A percentile compares a stretch with the other conserved stretches of the same genome.
Evolutionary conservation across 179 eudicot genomes (phyloP).

Genomic region (Gypsophila paniculata): DNA sequence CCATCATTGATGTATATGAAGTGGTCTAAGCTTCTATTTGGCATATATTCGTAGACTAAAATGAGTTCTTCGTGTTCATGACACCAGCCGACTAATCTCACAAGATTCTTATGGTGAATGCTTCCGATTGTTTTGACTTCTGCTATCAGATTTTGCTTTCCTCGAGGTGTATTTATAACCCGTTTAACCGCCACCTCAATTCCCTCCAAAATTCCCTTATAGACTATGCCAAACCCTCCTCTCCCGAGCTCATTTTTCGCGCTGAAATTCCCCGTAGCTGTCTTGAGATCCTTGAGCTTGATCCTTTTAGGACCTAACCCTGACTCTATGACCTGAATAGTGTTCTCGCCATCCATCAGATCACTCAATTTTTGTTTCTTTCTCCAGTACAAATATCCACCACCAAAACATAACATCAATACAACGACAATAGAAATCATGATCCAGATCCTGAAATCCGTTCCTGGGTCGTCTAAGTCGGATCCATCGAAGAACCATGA

Average conservation of each 20-base stretch:
- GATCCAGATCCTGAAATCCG: slow-evolving; percentile 13
- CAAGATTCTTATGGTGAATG: slow-evolving; percentile 55
- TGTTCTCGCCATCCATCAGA: not conserved
- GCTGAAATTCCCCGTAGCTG: slow-evolving; percentile 34
- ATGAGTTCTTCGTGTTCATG: slow-evolving; percentile 40
- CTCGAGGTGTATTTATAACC: slow-evolving; percentile 36
- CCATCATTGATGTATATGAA: slow-evolving; percentile 24
- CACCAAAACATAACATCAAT: slow-evolving; percentile 3
- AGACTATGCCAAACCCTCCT: slow-evolving; percentile 58
- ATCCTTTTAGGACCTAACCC: slow-evolving; percentile 33
- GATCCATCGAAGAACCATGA: slow-evolving; percentile 30
- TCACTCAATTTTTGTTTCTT: slow-evolving; percentile 2
- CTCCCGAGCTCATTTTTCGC: slow-evolving; percentile 39
- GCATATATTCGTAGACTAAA: slow-evolving; percentile 53
- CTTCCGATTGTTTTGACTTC: slow-evolving; percentile 58
- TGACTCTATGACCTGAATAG: slow-evolving; percentile 20
- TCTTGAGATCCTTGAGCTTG: slow-evolving; percentile 34
- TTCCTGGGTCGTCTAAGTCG: slow-evolving; percentile 8
- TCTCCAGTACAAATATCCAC: slow-evolving; percentile 23
- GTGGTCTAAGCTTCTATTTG: slow-evolving; percentile 51
- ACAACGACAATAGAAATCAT: slow-evolving; percentile 1
- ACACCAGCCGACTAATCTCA: slow-evolving; percentile 50
- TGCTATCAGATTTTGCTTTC: slow-evolving; percentile 45
- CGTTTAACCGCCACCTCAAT: slow-evolving; percentile 47
- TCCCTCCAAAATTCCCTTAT: slow-evolving; percentile 40